Evolutionary conservation across 2,329 filamentous ascomycete species (phyloP).

Genomic region (Cytospora piceicola): DNA sequence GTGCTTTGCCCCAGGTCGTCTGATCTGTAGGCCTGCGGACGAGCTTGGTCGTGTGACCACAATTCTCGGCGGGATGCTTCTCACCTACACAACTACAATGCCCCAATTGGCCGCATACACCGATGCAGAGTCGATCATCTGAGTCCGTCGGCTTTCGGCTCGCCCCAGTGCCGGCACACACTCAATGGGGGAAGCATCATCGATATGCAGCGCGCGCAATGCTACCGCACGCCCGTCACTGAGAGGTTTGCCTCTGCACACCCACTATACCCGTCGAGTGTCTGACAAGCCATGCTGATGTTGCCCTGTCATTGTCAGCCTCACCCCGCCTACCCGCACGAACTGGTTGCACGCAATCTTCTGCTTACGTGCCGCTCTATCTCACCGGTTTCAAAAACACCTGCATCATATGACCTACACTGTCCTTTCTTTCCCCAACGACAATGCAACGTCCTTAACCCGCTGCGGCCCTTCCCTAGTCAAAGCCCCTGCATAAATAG

Average conservation of each 20-base stretch:
- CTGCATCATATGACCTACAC: conserved; percentile 14
- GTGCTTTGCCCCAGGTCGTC: conserved; percentile 23
- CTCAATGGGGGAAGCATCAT: not conserved
- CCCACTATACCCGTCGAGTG: not conserved
- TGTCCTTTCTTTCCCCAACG: not conserved
- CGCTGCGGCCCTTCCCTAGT: not conserved
- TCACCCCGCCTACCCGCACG: not conserved
- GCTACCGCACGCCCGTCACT: not conserved
- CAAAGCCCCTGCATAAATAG: not conserved
- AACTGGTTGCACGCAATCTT: conserved; percentile 2
- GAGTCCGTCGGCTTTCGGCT: not conserved
- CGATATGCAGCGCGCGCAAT: not conserved
- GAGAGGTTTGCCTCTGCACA: not conserved
- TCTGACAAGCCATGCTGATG: not conserved
- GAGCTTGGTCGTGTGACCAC: conserved; percentile 30
- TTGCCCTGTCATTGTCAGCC: not conserved
- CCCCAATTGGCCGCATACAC: conserved; percentile 6
- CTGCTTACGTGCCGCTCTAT: conserved; percentile 13
- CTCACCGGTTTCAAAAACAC: conserved; percentile 18
- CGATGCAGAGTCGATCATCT: not conserved
- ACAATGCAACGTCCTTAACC: conserved; percentile 8
- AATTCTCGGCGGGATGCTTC: conserved; percentile 14
- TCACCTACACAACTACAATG: not conserved
- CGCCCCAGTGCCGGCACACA: not conserved
- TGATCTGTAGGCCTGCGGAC: conserved; percentile 27